Conservation (phyloP, 1,284 basidiomycete genomes). For the Puccinia hordei region DNA sequence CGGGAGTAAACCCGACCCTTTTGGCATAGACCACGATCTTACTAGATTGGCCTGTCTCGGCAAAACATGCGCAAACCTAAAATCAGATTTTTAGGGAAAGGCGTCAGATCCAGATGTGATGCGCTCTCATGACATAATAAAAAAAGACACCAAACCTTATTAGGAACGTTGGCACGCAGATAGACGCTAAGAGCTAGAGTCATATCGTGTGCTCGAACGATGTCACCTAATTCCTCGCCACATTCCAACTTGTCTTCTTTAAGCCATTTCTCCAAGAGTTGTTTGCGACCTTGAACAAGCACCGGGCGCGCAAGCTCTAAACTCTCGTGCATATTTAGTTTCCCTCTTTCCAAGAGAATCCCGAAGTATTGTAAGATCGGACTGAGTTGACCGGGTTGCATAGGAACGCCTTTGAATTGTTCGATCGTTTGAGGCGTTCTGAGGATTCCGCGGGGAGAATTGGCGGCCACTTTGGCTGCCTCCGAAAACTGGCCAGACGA, state of each 20-base stretch:
- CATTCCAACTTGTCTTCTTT: constrained; percentile 99
- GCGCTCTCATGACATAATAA: not conserved
- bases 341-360: constrained; percentile 93
- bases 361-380: constrained; percentile 99
- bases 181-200: constrained; percentile 98
- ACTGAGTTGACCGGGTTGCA: constrained; percentile 84
- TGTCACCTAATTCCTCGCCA: constrained; percentile 96
- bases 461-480: constrained; percentile 98
- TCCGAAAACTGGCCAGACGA: constrained; percentile 85
- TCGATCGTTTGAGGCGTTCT: constrained; percentile 95
- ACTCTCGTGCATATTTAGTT: constrained; percentile 95
- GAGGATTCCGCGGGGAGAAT: constrained; percentile 93
- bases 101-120: not conserved
- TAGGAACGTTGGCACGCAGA: constrained; percentile 94
- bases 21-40: constrained; percentile 98
- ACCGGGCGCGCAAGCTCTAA: constrained; percentile 95
- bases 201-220: constrained; percentile 94
- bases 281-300: constrained; percentile 93
- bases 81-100: not conserved
- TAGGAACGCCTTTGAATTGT: constrained; percentile 92
- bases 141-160: constrained; percentile 71
- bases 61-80: constrained; percentile 81
- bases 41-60: constrained; percentile 96
- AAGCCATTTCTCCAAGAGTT: constrained; percentile 97
- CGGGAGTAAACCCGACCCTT: constrained; percentile 92